Evolutionary conservation across 352 stramenopile species (phyloP), one percentile per base, ranked within the genome.

Genomic region (Labyrinthula sp.): DNA sequence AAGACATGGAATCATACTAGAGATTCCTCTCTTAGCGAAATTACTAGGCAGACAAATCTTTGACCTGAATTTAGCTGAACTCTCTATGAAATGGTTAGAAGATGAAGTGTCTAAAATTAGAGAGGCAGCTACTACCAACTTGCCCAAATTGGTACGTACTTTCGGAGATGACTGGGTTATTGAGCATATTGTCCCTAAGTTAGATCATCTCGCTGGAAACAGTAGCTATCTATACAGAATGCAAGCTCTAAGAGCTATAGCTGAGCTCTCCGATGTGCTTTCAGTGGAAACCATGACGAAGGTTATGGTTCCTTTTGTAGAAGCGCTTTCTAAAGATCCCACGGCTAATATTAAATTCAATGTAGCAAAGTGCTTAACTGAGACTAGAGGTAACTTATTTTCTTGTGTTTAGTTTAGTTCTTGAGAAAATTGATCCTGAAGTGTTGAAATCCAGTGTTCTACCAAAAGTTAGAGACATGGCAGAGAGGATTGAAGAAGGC

Each of bases 271-370:
- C 38, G 52, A 14, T 30, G 61, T 75, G 56, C 55, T 59, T 2
- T 61, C 58, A 24, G 46, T 47, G 17, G 54, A 48, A 20, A n/a
- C 45, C 0, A 22, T 48, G 3, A n/a, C 28, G 9, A 25, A 54
- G n/a, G 64, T 90, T 50, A 56, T 95, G 30, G 68, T 95, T 20
- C 81, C 82, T 2, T 63, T 95, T 17, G 62, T 89, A 6, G 63
- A 94, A 14, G 71, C 82, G 45, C 75, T 95, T 59, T 75, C 81
- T 9, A 74, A 79, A 48, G 83, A 82, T 54, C 47, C 55, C 25
- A 79, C 95, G 6, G 77, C 87, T 1, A 98, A 98, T 64, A 93
- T 98, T 40, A 77, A 87, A 18, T 96, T 98, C 56, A 96, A 95
- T 63, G 82, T 95, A 25, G 82, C 86, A 17, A 95, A 95, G 67